Conservation (phyloP, 768 basidiomycete species). For the Trametes villosa region DNA sequence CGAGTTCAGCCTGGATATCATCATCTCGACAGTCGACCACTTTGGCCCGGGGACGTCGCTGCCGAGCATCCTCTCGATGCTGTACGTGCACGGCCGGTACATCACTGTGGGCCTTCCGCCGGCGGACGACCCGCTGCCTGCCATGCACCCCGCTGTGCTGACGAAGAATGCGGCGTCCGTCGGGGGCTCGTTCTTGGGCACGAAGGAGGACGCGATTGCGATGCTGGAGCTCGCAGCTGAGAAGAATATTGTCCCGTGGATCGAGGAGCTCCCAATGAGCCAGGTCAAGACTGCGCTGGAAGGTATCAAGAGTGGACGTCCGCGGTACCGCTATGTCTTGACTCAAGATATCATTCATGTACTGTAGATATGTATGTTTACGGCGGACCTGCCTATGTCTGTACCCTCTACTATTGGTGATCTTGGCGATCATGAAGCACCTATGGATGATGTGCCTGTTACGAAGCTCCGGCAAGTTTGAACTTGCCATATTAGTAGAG, state of each 20-base stretch:
- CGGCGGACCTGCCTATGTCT: no score
- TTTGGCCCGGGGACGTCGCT: conserved; percentile 29
- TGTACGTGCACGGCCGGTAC: conserved; percentile 55
- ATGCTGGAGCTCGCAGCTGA: conserved; percentile 64
- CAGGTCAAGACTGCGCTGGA: conserved; percentile 52
- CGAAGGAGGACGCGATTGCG: conserved; percentile 55
- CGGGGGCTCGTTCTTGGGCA: conserved; percentile 50
- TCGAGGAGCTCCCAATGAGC: conserved; percentile 51
- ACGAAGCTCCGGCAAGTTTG: no score
- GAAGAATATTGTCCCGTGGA: conserved; percentile 54
- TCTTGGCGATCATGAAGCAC: no score
- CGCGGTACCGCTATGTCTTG: conserved; percentile 60
- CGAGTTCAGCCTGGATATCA: conserved; percentile 51
- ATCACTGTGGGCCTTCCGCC: conserved; percentile 63
- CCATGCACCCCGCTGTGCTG: conserved; percentile 36
- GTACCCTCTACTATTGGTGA: no score
- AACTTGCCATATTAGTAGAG: no score
- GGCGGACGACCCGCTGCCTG: conserved; percentile 42
- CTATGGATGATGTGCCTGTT: no score
- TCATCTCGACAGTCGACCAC: conserved; percentile 42
- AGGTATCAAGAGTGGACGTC: conserved; percentile 49
- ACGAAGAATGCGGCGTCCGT: conserved; percentile 28
- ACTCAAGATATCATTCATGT: conserved; percentile 30
- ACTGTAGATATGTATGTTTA: no score
- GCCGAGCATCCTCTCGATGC: conserved; percentile 44